Evolutionary conservation across 306 rosid species (phyloP), one percentile per base, ranked within the genome.

Genomic region (Medicago ruthenica): DNA sequence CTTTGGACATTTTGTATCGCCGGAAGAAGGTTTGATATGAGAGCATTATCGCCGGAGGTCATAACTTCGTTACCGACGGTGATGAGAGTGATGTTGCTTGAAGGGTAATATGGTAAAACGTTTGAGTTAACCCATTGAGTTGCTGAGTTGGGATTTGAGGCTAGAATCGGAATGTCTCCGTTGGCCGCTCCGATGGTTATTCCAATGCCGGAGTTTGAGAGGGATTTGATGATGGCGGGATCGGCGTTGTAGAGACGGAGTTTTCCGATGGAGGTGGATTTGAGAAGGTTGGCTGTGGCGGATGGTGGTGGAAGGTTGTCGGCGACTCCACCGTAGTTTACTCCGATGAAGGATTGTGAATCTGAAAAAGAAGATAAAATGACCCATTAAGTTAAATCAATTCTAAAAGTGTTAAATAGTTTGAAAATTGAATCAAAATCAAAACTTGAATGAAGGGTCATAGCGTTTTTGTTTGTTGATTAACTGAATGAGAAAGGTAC

Each of bases 1-100:
- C 48, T 79, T 55, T 92, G 97, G 85, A 95, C 76, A 79, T 92
- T 92, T 67, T 74, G 81, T 85, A 95, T 90, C 10, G 98, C 97
- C 16, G 93, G 98, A 0, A 92, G 74, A 0, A 95, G 87, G 81
- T 92, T 92, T 37, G 91, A 55, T 42, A 73, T 79, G 8, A 95
- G 81, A 6, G 77, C 74, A 50, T 71, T 82, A 67, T 90, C 96
- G 81, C 64, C 72, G 39, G 86, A 71, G 62, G 85, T 77, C 17
- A 95, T 13, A 5, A 95, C 93, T 86, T 95, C 98, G 70, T 87
- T 95, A 41, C 97, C 98, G 70, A 95, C 87, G 70, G 92, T 87
- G 81, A 95, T 62, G 12, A 92, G 87, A 41, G 78, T 78, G 74
- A 95, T 88, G 48, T 92, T 83, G 45, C 89, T 90, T 21, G 96